phyloP scores from a whole-genome alignment of 306 rosid species.

The Prunus fruticosa region DNA sequence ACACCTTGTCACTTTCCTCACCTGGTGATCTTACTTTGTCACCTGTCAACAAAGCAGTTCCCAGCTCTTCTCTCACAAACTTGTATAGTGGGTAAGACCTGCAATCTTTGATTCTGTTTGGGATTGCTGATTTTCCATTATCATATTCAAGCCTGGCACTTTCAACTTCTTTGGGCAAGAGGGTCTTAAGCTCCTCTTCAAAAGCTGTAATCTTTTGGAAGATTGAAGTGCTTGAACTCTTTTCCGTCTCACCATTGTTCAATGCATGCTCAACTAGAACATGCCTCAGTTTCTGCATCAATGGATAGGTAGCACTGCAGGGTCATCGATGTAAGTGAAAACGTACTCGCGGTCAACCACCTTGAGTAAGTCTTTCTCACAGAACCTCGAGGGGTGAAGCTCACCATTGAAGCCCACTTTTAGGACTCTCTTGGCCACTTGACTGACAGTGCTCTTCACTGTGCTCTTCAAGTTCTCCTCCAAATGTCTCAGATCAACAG shows the following conservation, averaged over 20 bases:
- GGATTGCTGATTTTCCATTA: constrained; percentile 49
- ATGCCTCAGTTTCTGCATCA: constrained; percentile 74
- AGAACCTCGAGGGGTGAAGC: constrained; percentile 77
- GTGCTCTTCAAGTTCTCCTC: constrained; percentile 69
- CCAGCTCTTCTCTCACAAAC: constrained; percentile 68
- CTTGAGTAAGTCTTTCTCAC: constrained; percentile 70
- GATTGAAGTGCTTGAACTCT: constrained; percentile 49
- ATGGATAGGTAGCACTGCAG: constrained; percentile 66
- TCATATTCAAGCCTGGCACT: constrained; percentile 52
- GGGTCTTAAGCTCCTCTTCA: constrained; percentile 63
- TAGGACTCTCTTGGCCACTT: constrained; percentile 64
- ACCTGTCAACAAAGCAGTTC: constrained; percentile 67
- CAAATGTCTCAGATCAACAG: constrained; percentile 76
- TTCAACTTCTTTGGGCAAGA: constrained; percentile 80
- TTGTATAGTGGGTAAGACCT: constrained; percentile 81
- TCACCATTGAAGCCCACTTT: constrained; percentile 62
- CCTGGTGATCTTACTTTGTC: constrained; percentile 79
- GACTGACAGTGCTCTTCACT: constrained; percentile 60
- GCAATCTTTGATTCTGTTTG: constrained; percentile 66
- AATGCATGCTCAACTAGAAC: constrained; percentile 82
- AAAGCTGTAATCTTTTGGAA: constrained; percentile 72
- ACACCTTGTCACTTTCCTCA: constrained; percentile 81
- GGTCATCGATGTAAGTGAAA: constrained; percentile 70
- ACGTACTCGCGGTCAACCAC: constrained; percentile 72
- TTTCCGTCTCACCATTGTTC: constrained; percentile 60